These are phyloP conservation scores for Calophaca sinica DNA, from an alignment of 306 rosid species.

Conservation along the genomic window DNA sequence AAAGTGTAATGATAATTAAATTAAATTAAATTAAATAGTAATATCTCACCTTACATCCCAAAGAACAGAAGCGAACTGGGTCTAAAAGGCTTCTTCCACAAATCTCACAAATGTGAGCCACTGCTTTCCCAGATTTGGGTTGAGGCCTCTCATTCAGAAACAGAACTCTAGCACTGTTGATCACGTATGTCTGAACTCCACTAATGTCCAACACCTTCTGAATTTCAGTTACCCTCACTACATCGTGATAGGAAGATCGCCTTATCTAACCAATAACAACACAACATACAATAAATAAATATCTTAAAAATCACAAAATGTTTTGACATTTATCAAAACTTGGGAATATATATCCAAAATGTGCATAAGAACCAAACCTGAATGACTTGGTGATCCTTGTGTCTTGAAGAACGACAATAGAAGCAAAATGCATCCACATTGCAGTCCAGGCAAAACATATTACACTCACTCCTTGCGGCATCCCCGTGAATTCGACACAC, in stretches of 20 bases:
- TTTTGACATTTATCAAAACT: no score
- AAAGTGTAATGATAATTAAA: background rate
- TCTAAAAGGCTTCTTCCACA: constrained; percentile 92
- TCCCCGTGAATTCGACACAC: constrained; percentile 78
- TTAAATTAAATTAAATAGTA: background rate
- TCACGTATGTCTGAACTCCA: constrained; percentile 95
- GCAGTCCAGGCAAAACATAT: constrained; percentile 94
- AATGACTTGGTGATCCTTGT: constrained; percentile 92
- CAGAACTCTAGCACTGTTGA: constrained; percentile 89
- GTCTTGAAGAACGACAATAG: constrained; percentile 86
- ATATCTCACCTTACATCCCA: constrained; percentile 90
- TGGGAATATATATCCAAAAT: background rate
- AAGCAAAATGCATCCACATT: constrained; percentile 81
- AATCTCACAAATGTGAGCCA: constrained; percentile 85
- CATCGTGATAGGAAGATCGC: constrained; percentile 94
- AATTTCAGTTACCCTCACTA: constrained; percentile 81
- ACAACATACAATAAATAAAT: background rate
- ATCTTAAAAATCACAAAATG: background rate
- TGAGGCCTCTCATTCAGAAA: constrained; percentile 97
- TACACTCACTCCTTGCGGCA: constrained; percentile 81
- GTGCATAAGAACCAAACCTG: constrained; percentile 54
- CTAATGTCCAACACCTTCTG: constrained; percentile 77
- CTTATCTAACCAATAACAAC: constrained; percentile 61
- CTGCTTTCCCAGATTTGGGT: constrained; percentile 82
- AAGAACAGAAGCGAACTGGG: constrained; percentile 88